These are phyloP conservation scores for Albatrellus ellisii DNA, from an alignment of 768 basidiomycete genomes.

Conservation along the genomic window DNA sequence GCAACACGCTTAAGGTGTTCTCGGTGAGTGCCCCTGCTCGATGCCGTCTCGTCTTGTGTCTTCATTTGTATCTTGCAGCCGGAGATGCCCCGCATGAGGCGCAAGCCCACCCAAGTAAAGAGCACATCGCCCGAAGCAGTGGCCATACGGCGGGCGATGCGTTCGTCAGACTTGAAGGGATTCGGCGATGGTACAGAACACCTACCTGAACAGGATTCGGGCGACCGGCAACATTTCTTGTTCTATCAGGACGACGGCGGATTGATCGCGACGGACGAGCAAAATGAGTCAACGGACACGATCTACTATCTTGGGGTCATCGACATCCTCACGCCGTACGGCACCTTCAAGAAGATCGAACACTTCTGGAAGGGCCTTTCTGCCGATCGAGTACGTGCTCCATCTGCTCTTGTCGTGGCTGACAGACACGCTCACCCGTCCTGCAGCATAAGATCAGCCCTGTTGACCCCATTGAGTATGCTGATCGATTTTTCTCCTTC, in stretches of 20 bases:
- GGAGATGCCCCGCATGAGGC: constrained; percentile 49
- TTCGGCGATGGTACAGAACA: constrained; percentile 38
- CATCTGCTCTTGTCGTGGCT: constrained; percentile 1
- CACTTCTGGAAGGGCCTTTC: constrained; percentile 86
- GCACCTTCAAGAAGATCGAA: constrained; percentile 63
- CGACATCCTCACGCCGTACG: constrained; percentile 92
- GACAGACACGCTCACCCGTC: constrained; percentile 6
- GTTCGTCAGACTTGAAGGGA: constrained; percentile 65
- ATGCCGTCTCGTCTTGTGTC: not conserved
- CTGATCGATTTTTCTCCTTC: constrained; percentile 76
- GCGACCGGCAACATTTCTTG: constrained; percentile 61
- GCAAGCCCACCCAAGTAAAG: constrained; percentile 46
- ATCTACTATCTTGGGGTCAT: constrained; percentile 96
- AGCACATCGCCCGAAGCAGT: constrained; percentile 60
- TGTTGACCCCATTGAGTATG: constrained; percentile 79
- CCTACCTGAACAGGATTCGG: constrained; percentile 51
- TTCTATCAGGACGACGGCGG: constrained; percentile 99
- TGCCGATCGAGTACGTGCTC: constrained; percentile 65
- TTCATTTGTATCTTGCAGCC: constrained; percentile 33
- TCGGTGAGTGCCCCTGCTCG: constrained; percentile 40
- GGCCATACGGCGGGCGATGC: constrained; percentile 78
- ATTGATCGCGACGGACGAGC: constrained; percentile 78
- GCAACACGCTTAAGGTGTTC: constrained; percentile 86
- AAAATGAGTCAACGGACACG: constrained; percentile 55
- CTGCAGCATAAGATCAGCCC: constrained; percentile 87